A percentile compares a stretch with the other conserved stretches of the same genome.
phyloP scores from a whole-genome alignment of 768 basidiomycete genomes.

The Tremella fuciformis region DNA sequence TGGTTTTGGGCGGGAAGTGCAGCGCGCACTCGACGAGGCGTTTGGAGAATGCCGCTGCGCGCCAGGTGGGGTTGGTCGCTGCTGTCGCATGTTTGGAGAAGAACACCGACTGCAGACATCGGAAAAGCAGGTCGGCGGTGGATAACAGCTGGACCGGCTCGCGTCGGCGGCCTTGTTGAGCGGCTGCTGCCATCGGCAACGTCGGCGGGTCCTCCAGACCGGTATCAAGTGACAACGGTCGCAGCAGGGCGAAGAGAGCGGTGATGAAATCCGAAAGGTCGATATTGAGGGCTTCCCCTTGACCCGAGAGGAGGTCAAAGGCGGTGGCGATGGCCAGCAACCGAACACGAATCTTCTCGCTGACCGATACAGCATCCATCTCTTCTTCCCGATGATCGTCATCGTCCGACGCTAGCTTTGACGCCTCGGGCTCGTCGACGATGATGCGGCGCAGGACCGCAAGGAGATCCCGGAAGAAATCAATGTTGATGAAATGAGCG shows the following conservation, averaged over 20 bases:
- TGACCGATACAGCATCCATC: constrained; percentile 41
- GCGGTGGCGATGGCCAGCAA: constrained; percentile 89
- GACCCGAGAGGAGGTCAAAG: constrained; percentile 93
- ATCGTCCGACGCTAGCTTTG: constrained; percentile 51
- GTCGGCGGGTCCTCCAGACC: constrained; percentile 62
- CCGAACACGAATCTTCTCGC: constrained; percentile 55
- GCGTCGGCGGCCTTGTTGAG: constrained; percentile 28
- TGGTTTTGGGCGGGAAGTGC: constrained; percentile 70
- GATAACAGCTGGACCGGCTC: constrained; percentile 29
- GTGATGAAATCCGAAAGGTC: constrained; percentile 86
- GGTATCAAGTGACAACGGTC: constrained; percentile 66
- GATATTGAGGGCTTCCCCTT: constrained; percentile 98
- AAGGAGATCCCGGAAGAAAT: constrained; percentile 96
- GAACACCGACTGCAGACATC: constrained; percentile 76
- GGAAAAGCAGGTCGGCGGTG: constrained; percentile 69
- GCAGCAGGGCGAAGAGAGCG: constrained; percentile 75
- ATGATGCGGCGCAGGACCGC: constrained; percentile 77
- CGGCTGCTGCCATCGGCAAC: constrained; percentile 14
- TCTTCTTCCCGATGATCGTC: constrained; percentile 35
- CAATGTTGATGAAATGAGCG: constrained; percentile 93
- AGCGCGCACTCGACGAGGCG: constrained; percentile 78
- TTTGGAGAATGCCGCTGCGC: constrained; percentile 88
- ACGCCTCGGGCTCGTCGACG: constrained; percentile 53
- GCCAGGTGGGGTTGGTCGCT: constrained; percentile 61
- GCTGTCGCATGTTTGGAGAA: constrained; percentile 61